Evolutionary conservation across 306 rosid genomes (phyloP).

Genomic region (Quillaja saponaria): DNA sequence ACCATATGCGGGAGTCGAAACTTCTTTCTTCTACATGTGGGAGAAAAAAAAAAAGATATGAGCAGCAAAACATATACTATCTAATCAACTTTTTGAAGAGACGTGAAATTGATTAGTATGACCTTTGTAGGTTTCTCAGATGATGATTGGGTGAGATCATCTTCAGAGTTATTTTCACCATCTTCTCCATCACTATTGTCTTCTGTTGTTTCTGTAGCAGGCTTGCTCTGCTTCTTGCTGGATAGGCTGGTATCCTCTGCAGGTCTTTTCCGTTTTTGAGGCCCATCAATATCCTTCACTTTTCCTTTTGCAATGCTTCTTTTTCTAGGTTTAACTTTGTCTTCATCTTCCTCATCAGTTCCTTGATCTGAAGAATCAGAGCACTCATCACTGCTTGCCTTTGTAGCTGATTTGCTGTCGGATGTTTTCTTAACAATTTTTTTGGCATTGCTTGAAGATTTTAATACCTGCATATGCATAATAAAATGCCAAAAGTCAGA

Average conservation of each 20-base stretch:
- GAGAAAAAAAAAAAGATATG: conserved; percentile 3
- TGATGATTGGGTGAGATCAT: conserved; percentile 68
- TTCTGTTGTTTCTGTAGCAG: conserved; percentile 43
- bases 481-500: conserved; percentile 17
- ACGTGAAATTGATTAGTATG: conserved; percentile 4
- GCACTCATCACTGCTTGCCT: conserved; percentile 39
- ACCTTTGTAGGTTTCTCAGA: conserved; percentile 74
- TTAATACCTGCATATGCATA: conserved; percentile 21
- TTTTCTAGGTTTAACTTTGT: conserved; percentile 63
- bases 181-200: conserved; percentile 54
- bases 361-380: conserved; percentile 40
- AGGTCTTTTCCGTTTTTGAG: conserved; percentile 62
- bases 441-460: conserved; percentile 33
- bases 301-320: conserved; percentile 55
- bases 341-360: conserved; percentile 56
- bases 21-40: conserved; percentile 76
- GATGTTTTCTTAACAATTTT: conserved; percentile 36
- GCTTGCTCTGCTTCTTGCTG: conserved; percentile 63
- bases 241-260: conserved; percentile 50
- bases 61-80: conserved; percentile 19
- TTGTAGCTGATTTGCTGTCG: conserved; percentile 37
- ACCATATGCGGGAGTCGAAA: conserved; percentile 69
- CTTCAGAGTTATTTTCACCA: conserved; percentile 65
- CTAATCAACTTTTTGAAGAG: conserved; percentile 7
- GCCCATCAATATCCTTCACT: conserved; percentile 42